Conservation (phyloP, 176 grass and related monocot species). For the Phyllostachys edulis region DNA sequence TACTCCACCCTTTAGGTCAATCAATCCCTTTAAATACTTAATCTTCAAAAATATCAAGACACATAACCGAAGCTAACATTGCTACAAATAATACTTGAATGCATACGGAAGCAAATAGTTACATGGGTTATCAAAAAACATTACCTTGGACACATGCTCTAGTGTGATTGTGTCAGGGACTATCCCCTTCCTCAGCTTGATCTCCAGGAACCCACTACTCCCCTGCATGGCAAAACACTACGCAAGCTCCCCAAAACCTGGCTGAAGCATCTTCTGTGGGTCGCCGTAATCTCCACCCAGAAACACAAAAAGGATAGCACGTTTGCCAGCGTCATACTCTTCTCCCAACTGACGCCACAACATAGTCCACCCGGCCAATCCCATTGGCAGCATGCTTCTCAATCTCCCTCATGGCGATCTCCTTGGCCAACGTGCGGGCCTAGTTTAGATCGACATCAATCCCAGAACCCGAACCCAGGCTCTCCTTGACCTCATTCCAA, state of each 20-base stretch:
- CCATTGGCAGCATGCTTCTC: conserved; percentile 91
- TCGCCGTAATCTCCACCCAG: conserved; percentile 18
- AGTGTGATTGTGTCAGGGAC: conserved; percentile 77
- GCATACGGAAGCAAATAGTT: neutral
- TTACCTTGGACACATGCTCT: conserved; percentile 88
- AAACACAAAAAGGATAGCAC: neutral
- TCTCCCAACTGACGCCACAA: conserved; percentile 65
- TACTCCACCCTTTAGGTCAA: neutral
- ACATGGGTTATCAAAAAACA: neutral
- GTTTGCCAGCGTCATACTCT: conserved; percentile 45
- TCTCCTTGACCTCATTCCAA: conserved; percentile 53
- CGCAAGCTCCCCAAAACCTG: conserved; percentile 87
- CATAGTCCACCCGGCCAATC: conserved; percentile 87
- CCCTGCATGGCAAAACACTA: conserved; percentile 85
- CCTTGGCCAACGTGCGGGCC: conserved; percentile 63
- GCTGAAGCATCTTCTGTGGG: conserved; percentile 74
- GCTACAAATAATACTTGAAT: neutral
- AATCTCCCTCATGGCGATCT: conserved; percentile 73
- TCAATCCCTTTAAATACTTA: neutral
- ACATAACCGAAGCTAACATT: neutral
- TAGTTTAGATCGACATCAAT: conserved; percentile 54
- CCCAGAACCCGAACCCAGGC: neutral
- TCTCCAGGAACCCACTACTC: conserved; percentile 75
- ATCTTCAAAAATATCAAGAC: neutral
- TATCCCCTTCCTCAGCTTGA: conserved; percentile 66